phyloP scores from a whole-genome alignment of 768 basidiomycete species.

The Trametes elegans region DNA sequence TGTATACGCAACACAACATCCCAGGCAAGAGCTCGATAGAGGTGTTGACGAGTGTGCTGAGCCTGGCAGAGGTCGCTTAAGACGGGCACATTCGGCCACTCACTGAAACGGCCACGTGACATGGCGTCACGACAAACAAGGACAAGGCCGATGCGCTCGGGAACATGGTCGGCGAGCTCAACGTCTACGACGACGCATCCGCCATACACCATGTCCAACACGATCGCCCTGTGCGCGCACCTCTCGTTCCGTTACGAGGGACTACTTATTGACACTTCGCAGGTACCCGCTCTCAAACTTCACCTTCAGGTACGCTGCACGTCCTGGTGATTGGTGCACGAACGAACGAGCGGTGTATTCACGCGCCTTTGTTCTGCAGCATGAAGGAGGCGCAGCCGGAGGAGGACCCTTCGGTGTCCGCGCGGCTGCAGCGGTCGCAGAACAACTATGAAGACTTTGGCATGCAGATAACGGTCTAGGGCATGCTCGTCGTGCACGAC shows the following conservation, averaged over 20 bases:
- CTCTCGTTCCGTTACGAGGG: background rate
- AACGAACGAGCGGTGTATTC: background rate
- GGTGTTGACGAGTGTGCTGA: no score
- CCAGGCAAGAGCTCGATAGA: no score
- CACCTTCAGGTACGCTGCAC: constrained; percentile 82
- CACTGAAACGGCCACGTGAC: no score
- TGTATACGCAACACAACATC: no score
- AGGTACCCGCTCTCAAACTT: constrained; percentile 89
- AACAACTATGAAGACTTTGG: constrained; percentile 97
- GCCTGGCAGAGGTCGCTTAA: no score
- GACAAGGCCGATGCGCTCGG: background rate
- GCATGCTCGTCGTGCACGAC: constrained; percentile 87
- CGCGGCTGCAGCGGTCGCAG: constrained; percentile 89
- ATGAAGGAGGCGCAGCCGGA: constrained; percentile 97
- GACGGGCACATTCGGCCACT: no score
- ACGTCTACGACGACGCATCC: background rate
- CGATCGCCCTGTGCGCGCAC: constrained; percentile 45
- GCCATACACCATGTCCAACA: constrained; percentile 44
- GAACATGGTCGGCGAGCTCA: background rate
- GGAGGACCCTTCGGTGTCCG: constrained; percentile 94
- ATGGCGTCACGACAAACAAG: background rate
- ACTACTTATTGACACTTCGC: constrained; percentile 1
- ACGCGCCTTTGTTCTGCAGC: constrained; percentile 37
- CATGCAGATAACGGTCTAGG: constrained; percentile 94
- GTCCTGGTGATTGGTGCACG: background rate